phyloP scores from a whole-genome alignment of 345 rosid species.

The Bretschneidera sinensis region DNA sequence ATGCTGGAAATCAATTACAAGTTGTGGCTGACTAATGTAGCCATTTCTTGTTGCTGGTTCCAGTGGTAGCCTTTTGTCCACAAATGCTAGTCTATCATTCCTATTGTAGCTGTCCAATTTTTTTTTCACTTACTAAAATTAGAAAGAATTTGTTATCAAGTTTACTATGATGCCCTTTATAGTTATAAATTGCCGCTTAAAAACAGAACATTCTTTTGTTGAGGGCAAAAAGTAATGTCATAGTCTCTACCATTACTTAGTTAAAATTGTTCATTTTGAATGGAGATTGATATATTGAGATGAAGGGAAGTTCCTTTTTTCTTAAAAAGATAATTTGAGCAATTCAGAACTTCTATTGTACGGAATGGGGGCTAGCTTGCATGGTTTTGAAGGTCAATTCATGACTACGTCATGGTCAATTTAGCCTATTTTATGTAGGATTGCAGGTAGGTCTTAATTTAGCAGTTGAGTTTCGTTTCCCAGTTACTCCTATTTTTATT shows the following conservation, averaged over 20 bases:
- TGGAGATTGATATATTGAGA: no score
- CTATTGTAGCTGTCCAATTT: not conserved
- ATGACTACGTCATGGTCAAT: no score
- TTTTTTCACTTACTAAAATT: no score
- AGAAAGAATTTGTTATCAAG: no score
- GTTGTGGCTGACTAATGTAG: not conserved
- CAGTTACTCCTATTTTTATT: no score
- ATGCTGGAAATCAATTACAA: slow-evolving; percentile 2
- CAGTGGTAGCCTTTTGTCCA: not conserved
- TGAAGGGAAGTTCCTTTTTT: no score
- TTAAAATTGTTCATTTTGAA: not conserved
- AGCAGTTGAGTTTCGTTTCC: not conserved
- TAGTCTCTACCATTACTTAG: not conserved
- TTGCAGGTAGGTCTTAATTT: not conserved
- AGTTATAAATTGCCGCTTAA: no score
- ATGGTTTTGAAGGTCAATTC: not conserved
- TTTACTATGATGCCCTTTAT: no score
- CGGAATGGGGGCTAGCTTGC: no score
- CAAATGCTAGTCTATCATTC: not conserved
- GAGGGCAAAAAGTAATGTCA: not conserved
- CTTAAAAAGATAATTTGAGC: not conserved
- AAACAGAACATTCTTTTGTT: not conserved
- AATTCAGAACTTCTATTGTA: no score
- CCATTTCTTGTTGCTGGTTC: not conserved
- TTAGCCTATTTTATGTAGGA: not conserved